These are phyloP conservation scores for Fusarium coicis DNA, from an alignment of 2,329 filamentous ascomycete genomes.

Conservation along the genomic window DNA sequence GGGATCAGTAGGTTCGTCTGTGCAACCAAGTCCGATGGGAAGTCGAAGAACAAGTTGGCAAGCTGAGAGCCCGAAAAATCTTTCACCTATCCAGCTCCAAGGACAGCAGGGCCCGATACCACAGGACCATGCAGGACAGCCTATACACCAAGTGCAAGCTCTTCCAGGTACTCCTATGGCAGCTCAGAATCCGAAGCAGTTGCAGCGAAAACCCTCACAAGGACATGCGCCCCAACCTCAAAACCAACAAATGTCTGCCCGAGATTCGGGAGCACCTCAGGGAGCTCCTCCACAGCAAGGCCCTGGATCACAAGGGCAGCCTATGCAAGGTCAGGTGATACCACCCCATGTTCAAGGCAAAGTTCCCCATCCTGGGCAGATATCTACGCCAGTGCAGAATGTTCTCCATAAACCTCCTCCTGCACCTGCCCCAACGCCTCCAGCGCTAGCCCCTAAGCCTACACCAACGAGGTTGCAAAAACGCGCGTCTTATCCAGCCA, in stretches of 20 bases:
- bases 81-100: slow-evolving; percentile 24
- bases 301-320: slow-evolving; percentile 5
- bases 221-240: slow-evolving; percentile 18
- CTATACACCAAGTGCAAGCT: slow-evolving; percentile 1
- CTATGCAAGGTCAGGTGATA: slow-evolving; percentile 3
- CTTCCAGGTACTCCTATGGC: slow-evolving; percentile 1
- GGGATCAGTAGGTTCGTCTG: slow-evolving; percentile 27
- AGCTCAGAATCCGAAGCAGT: slow-evolving; percentile 19
- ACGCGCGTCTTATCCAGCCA: slow-evolving; percentile 22
- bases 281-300: slow-evolving; percentile 9
- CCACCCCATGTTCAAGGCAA: slow-evolving; percentile 8
- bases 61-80: slow-evolving; percentile 16
- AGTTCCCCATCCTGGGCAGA: slow-evolving; percentile 5
- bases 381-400: slow-evolving; percentile 2
- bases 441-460: slow-evolving; percentile 11
- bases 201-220: slow-evolving; percentile 36
- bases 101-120: slow-evolving; percentile 12
- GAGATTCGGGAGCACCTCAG: slow-evolving; percentile 6
- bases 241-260: slow-evolving; percentile 13
- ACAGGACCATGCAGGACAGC: slow-evolving; percentile 13
- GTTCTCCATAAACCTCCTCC: slow-evolving; percentile 7
- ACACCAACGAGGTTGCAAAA: slow-evolving; percentile 19
- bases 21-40: slow-evolving; percentile 31
- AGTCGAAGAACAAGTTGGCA: slow-evolving; percentile 41
- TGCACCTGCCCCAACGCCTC: neutral